Evolutionary conservation across 2,329 filamentous ascomycete species (phyloP).

Genomic region (Beauveria asiatica): DNA sequence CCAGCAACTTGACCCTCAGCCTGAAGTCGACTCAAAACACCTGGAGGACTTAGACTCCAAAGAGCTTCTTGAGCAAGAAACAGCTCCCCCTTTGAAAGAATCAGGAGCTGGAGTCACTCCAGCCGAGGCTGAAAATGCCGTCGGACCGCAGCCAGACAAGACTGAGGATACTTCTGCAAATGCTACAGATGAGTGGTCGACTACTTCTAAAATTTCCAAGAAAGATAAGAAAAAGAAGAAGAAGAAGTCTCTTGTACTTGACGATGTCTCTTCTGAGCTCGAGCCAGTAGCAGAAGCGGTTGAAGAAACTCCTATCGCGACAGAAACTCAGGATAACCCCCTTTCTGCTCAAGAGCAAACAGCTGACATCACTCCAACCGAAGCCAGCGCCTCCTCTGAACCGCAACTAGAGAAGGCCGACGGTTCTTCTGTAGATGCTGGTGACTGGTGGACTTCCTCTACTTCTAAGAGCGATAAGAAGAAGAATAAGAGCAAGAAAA

Average conservation of each 20-base stretch:
- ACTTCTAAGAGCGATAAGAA: constrained; percentile 25
- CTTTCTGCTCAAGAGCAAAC: neutral
- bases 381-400: neutral
- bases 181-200: constrained; percentile 10
- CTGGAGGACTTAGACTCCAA: neutral
- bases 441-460: constrained; percentile 15
- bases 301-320: neutral
- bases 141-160: neutral
- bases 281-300: neutral
- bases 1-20: neutral
- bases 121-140: neutral
- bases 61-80: neutral
- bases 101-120: neutral
- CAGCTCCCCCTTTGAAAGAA: neutral
- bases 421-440: neutral
- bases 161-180: neutral
- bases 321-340: neutral
- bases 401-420: neutral
- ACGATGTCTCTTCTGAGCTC: constrained; percentile 7
- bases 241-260: constrained; percentile 6
- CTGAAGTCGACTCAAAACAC: neutral
- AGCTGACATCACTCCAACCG: neutral
- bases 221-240: constrained; percentile 20
- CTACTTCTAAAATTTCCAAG: constrained; percentile 12
- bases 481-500: constrained; percentile 18